Conservation (phyloP, 1,139 yeast species). For the Yamadazyma blattariae region DNA sequence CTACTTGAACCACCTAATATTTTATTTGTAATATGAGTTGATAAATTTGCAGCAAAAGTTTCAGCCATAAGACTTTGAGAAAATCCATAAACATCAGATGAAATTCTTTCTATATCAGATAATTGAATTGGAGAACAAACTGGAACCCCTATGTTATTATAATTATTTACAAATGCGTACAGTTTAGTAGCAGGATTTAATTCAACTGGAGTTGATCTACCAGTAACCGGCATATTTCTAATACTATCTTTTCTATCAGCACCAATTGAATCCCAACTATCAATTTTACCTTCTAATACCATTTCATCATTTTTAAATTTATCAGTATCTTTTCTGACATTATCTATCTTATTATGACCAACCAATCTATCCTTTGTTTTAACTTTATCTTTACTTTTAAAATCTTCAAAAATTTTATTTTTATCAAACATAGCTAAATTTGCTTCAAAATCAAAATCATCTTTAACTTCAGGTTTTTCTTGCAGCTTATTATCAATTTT, state of each 20-base stretch:
- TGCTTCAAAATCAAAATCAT: slow-evolving; percentile 84
- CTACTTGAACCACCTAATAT: slow-evolving; percentile 70
- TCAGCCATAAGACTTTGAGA: slow-evolving; percentile 55
- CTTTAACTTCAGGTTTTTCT: background rate
- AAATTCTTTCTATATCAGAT: slow-evolving; percentile 69
- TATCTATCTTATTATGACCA: slow-evolving; percentile 60
- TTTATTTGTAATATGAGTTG: slow-evolving; percentile 52
- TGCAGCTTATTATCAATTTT: background rate
- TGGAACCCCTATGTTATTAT: slow-evolving; percentile 38
- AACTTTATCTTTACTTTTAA: slow-evolving; percentile 61
- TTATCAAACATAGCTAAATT: slow-evolving; percentile 84
- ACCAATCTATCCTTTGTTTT: slow-evolving; percentile 66
- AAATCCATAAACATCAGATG: slow-evolving; percentile 53
- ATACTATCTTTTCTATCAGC: slow-evolving; percentile 9
- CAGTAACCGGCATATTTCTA: slow-evolving; percentile 13
- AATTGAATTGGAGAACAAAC: slow-evolving; percentile 79
- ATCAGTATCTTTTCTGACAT: slow-evolving; percentile 31
- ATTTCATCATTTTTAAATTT: slow-evolving; percentile 71
- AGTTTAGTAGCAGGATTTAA: slow-evolving; percentile 7
- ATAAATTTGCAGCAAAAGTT: slow-evolving; percentile 67
- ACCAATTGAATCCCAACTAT: slow-evolving; percentile 56
- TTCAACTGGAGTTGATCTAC: slow-evolving; percentile 15
- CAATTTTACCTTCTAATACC: slow-evolving; percentile 55
- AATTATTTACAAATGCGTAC: slow-evolving; percentile 13
- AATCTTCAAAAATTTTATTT: slow-evolving; percentile 72